Percentiles rank a stretch among this genome's conserved stretches.
These are phyloP conservation scores for Groenewaldozyma salmanticensis DNA, from an alignment of 805 yeast genomes.

Conservation along the genomic window DNA sequence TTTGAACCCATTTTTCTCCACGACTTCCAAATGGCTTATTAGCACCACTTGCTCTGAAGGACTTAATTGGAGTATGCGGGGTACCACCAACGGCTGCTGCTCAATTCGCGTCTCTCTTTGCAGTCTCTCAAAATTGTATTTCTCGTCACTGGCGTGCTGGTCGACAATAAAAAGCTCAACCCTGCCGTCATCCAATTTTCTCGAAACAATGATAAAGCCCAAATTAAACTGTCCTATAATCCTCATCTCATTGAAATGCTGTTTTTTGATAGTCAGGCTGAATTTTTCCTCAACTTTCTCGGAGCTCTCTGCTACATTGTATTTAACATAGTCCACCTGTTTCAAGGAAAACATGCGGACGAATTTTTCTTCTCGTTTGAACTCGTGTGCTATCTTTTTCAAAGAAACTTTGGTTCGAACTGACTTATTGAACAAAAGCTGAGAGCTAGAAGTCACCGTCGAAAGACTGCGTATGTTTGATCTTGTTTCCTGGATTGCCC, in stretches of 20 bases:
- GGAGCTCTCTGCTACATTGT: conserved; percentile 4
- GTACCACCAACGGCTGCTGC: conserved; percentile 60
- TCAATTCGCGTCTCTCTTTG: conserved; percentile 47
- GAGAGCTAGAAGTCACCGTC: too few species aligned
- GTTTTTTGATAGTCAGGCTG: conserved; percentile 53
- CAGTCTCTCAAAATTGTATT: conserved; percentile 73
- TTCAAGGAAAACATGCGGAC: background rate
- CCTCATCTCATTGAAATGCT: conserved; percentile 65
- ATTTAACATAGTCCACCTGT: background rate
- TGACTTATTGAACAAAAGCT: too few species aligned
- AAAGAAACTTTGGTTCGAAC: background rate
- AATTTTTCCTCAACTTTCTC: conserved; percentile 48
- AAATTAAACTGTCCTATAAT: conserved; percentile 89
- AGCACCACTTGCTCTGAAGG: conserved; percentile 71
- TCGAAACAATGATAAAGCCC: conserved; percentile 80
- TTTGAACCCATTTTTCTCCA: conserved; percentile 71
- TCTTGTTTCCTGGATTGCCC: too few species aligned
- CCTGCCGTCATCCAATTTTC: conserved; percentile 20
- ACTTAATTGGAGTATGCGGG: conserved; percentile 50
- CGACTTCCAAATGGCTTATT: conserved; percentile 45
- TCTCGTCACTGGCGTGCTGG: conserved; percentile 98
- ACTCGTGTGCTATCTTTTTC: background rate
- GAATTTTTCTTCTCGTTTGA: background rate
- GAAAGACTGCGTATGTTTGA: too few species aligned
- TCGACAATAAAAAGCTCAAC: conserved; percentile 80